Conservation (phyloP, 345 rosid genomes). For the Sisymbrium irio region DNA sequence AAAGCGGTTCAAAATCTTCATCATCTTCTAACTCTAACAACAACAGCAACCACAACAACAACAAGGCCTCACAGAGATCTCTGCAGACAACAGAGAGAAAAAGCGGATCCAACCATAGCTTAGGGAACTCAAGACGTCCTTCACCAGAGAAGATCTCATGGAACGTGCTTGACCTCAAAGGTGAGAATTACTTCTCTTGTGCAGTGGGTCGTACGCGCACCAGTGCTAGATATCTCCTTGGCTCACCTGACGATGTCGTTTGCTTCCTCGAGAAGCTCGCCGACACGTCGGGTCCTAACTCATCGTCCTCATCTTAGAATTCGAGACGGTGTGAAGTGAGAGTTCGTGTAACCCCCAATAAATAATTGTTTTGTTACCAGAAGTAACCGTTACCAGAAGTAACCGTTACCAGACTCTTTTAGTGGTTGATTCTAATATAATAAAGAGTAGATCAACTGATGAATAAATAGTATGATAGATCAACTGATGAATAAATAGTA, state of each 20-base stretch:
- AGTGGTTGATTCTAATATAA: slow-evolving; percentile 28
- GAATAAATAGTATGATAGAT: neutral
- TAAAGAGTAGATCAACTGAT: slow-evolving; percentile 28
- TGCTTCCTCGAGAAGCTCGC: slow-evolving; percentile 68
- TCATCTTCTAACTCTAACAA: slow-evolving; percentile 38
- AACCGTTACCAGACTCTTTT: slow-evolving; percentile 27
- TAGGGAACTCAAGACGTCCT: slow-evolving; percentile 48
- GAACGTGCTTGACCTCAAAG: slow-evolving; percentile 98
- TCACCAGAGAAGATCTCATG: slow-evolving; percentile 80
- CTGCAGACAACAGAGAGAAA: slow-evolving; percentile 48
- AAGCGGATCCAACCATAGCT: slow-evolving; percentile 37
- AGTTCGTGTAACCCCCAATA: slow-evolving; percentile 27
- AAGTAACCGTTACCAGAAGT: slow-evolving; percentile 14
- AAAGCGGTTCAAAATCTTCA: slow-evolving; percentile 66
- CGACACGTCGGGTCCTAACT: slow-evolving; percentile 23
- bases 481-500: neutral
- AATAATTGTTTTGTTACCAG: slow-evolving; percentile 12
- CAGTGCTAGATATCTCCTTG: slow-evolving; percentile 68
- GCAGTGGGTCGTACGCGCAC: slow-evolving; percentile 87
- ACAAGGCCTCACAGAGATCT: slow-evolving; percentile 58
- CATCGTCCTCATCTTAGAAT: neutral
- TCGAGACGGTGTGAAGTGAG: slow-evolving; percentile 2
- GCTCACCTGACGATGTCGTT: slow-evolving; percentile 79
- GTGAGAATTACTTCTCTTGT: slow-evolving; percentile 95
- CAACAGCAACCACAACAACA: slow-evolving; percentile 22